A percentile compares a stretch with the other conserved stretches of the same genome.
Evolutionary conservation across 768 basidiomycete species (phyloP).

Genomic region (Serendipita sp.): DNA sequence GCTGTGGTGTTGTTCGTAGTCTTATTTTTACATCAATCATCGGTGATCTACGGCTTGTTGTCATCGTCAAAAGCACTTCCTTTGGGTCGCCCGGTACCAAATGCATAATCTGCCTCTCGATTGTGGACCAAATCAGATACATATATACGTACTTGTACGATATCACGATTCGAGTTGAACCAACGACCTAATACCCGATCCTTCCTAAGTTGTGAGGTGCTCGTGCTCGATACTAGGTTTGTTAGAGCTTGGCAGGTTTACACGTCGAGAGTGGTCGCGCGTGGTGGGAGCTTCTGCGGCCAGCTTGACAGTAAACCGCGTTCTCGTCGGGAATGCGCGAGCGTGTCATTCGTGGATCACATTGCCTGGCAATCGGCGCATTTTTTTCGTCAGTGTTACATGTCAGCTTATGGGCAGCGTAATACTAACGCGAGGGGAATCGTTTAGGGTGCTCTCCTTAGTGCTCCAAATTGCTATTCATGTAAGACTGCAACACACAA

Average conservation of each 20-base stretch:
- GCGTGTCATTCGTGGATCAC: background rate
- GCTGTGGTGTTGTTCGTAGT: no score
- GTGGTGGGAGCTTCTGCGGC: background rate
- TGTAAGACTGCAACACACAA: background rate
- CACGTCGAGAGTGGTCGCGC: background rate
- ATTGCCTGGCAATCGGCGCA: background rate
- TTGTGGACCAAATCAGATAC: no score
- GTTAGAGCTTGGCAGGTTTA: background rate
- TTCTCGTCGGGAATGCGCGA: constrained; percentile 1
- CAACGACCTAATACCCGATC: no score
- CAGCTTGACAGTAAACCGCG: background rate
- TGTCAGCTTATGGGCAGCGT: background rate
- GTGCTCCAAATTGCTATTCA: constrained; percentile 1
- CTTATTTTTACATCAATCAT: no score
- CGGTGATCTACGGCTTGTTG: no score
- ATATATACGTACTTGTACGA: no score
- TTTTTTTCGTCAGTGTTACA: background rate
- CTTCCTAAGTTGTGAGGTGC: no score
- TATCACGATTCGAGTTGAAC: no score
- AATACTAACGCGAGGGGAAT: background rate
- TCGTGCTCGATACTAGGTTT: background rate
- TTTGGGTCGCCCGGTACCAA: no score
- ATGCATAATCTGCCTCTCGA: no score
- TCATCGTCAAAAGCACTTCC: no score
- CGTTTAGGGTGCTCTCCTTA: background rate